phyloP scores from a whole-genome alignment of 805 yeast species.

The Starmera pachycereana region DNA sequence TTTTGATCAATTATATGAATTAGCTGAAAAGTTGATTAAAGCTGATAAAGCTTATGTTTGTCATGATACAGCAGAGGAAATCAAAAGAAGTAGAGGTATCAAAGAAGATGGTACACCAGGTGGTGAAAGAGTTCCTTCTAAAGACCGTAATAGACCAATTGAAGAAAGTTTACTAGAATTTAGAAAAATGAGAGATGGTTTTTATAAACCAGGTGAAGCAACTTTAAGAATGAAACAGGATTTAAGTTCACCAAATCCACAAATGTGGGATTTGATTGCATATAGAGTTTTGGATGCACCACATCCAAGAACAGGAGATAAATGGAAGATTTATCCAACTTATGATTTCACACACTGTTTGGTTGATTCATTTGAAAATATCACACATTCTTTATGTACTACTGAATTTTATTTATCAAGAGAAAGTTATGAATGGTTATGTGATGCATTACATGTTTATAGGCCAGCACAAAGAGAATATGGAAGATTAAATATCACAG shows the following conservation, averaged over 20 bases:
- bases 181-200: slow-evolving; percentile 86
- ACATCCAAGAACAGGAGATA: slow-evolving; percentile 93
- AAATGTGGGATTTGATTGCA: slow-evolving; percentile 99
- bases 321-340: slow-evolving; percentile 98
- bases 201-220: slow-evolving; percentile 83
- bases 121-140: slow-evolving; percentile 81
- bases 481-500: slow-evolving; percentile 91
- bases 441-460: slow-evolving; percentile 89
- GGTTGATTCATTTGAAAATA: slow-evolving; percentile 95
- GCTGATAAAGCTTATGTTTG: slow-evolving; percentile 78
- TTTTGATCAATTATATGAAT: slow-evolving; percentile 76
- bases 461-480: slow-evolving; percentile 99
- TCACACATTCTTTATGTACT: slow-evolving; percentile 92
- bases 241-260: slow-evolving; percentile 82
- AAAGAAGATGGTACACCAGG: slow-evolving; percentile 89
- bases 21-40: slow-evolving; percentile 75
- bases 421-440: slow-evolving; percentile 96
- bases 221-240: slow-evolving; percentile 97
- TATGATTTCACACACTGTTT: slow-evolving; percentile 98
- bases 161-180: slow-evolving; percentile 75
- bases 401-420: slow-evolving; percentile 88
- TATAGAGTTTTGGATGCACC: slow-evolving; percentile 87
- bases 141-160: slow-evolving; percentile 57
- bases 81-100: slow-evolving; percentile 83
- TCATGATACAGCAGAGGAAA: slow-evolving; percentile 87